Evolutionary conservation across 257 asterid genomes (phyloP).

Genomic region (Anisodus tanguticus): DNA sequence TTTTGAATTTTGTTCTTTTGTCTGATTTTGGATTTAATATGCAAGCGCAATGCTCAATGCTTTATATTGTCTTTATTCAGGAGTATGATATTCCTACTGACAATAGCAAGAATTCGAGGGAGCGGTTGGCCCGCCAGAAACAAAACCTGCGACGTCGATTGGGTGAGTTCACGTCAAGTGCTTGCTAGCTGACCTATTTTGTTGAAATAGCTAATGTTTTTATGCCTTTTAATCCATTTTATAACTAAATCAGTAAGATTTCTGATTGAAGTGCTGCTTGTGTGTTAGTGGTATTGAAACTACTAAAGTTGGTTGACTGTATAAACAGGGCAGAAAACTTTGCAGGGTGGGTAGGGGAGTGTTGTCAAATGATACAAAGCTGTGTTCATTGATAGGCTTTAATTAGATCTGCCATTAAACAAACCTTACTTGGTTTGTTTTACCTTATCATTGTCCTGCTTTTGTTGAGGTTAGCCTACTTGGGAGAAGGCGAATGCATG

Average conservation of each 20-base stretch:
- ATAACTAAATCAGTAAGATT: not conserved
- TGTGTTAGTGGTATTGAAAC: not conserved
- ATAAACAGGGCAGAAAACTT: not conserved
- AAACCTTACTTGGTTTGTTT: not conserved
- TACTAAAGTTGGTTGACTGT: conserved; percentile 21
- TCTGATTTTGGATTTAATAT: not conserved
- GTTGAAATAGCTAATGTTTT: not conserved
- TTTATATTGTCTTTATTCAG: conserved; percentile 49
- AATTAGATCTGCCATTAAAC: not conserved
- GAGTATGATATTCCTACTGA: conserved; percentile 89
- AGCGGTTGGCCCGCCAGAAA: conserved; percentile 89
- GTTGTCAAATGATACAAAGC: conserved; percentile 18
- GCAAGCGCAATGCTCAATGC: conserved; percentile 8
- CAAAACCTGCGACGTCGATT: conserved; percentile 89
- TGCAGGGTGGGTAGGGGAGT: not conserved
- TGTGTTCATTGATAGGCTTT: not conserved
- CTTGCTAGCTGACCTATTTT: not conserved
- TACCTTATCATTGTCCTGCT: not conserved
- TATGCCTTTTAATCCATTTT: not conserved
- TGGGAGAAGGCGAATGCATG: conserved; percentile 20
- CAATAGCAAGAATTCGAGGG: conserved; percentile 79
- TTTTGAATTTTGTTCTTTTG: not conserved
- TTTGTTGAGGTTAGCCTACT: not conserved
- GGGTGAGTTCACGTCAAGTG: conserved; percentile 56
- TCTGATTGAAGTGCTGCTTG: conserved; percentile 11